Percentiles rank a stretch among this genome's conserved stretches.
phyloP scores from a whole-genome alignment of 2,329 filamentous ascomycete species.

The Aphanoascus verrucosus region DNA sequence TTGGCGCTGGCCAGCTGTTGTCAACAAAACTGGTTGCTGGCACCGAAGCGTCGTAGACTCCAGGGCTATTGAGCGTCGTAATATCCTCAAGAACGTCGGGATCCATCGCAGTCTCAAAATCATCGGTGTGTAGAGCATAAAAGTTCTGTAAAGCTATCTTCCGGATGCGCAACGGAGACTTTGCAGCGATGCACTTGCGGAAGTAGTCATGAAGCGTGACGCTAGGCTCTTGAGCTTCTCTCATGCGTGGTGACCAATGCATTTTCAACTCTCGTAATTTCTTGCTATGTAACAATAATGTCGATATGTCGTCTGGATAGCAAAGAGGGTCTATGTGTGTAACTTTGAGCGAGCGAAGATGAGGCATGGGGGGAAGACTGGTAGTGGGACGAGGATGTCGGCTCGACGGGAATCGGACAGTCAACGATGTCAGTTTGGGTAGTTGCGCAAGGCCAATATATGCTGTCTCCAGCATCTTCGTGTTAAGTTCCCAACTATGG shows the following conservation, averaged over 20 bases:
- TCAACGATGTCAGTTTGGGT: conserved; percentile 43
- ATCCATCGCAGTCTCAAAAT: conserved; percentile 39
- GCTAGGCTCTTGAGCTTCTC: conserved; percentile 47
- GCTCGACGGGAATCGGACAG: conserved; percentile 45
- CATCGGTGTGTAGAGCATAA: conserved; percentile 43
- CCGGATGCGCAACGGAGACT: conserved; percentile 39
- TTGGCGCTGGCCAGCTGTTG: conserved; percentile 40
- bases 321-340: conserved; percentile 54
- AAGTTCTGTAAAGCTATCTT: conserved; percentile 48
- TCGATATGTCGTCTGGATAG: conserved; percentile 52
- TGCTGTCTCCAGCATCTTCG: conserved; percentile 49
- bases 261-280: conserved; percentile 46
- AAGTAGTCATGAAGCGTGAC: conserved; percentile 47
- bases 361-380: conserved; percentile 47
- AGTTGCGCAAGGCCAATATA: conserved; percentile 46
- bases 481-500: conserved; percentile 49
- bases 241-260: conserved; percentile 54
- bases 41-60: conserved; percentile 30
- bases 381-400: conserved; percentile 48
- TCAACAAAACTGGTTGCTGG: conserved; percentile 44
- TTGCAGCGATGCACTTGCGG: conserved; percentile 42
- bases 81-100: conserved; percentile 36
- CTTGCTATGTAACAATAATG: conserved; percentile 44
- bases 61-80: conserved; percentile 45
- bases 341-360: conserved; percentile 43